Conservation (phyloP, 345 rosid genomes). For the Abelmoschus esculentus region DNA sequence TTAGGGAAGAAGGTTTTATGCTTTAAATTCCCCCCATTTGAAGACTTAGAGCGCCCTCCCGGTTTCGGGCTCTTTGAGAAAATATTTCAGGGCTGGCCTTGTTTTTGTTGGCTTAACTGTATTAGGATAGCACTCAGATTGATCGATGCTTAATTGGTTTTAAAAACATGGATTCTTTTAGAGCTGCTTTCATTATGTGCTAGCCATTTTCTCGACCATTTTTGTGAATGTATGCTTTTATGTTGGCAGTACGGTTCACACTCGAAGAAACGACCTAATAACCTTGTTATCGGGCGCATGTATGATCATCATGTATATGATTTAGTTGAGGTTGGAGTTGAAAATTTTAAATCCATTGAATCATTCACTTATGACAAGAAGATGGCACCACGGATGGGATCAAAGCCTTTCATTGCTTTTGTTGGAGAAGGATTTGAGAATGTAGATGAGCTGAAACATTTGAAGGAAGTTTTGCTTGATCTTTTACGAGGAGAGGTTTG, state of each 20-base stretch:
- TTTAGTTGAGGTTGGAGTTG: constrained; percentile 87
- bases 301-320: constrained; percentile 83
- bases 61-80: not conserved
- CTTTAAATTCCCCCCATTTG: not conserved
- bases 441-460: constrained; percentile 68
- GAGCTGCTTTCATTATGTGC: not conserved
- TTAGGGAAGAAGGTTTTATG: not conserved
- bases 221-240: not conserved
- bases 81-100: not conserved
- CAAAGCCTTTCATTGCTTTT: constrained; percentile 82
- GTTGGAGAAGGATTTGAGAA: constrained; percentile 82
- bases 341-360: constrained; percentile 63
- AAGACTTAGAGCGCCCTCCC: not conserved
- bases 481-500: constrained; percentile 79
- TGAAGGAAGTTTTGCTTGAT: constrained; percentile 83
- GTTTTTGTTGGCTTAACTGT: not conserved
- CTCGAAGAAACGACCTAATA: constrained; percentile 93
- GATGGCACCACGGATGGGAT: constrained; percentile 58
- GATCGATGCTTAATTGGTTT: not conserved
- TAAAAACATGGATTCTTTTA: no score
- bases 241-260: constrained; percentile 74
- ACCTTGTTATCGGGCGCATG: constrained; percentile 76
- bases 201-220: not conserved
- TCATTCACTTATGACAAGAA: constrained; percentile 71
- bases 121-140: not conserved